Evolutionary conservation across 2,329 filamentous ascomycete genomes (phyloP), one percentile per base, ranked within the genome.

Genomic region (Hortaea werneckii): DNA sequence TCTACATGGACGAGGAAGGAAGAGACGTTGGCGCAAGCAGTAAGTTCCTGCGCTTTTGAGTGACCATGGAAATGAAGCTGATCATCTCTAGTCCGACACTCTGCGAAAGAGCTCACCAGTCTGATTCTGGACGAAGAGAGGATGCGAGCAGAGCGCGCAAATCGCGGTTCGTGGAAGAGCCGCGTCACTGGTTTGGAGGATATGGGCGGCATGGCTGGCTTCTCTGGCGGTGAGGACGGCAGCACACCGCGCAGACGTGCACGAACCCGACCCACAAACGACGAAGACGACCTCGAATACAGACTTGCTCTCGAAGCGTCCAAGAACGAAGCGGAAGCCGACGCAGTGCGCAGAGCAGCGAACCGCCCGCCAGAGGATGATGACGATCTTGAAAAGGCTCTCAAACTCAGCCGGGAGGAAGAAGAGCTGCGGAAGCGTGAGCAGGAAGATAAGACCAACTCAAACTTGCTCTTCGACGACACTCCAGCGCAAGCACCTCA

Each of bases 21-120:
- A 80, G 85, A 53, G 92, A 98, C 64, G 92, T 98, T 42, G 92
- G 92, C 45, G 87, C 95, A 62, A 96, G 95, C 69, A 90, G 92
- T 95, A 73, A 56, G 80, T 68, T 11, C 32, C 9, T 3, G 32
- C 32, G n/a, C 9, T 35, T 20, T 20, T 20, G 20, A 20, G 2
- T 20, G 20, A 20, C 20, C 20, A 20, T 2, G 20, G 20, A 20
- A 20, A 20, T 20, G 20, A 20, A 20, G 20, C 20, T 20, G 20
- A 20, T 20, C 2, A 20, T 20, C 9, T 12, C 32, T 35, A 98
- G 92, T 98, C 47, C 87, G 92, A 51, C 84, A 94, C 53, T 90
- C 92, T 32, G 92, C 92, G 35, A 98, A 95, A 69, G 92, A 98
- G 68, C 76, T 98, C 51, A 96, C 90, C 0, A 80, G 88, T 11